These are phyloP conservation scores for Saccharomycopsis selenospora DNA, from an alignment of 805 yeast species.

Conservation along the genomic window DNA sequence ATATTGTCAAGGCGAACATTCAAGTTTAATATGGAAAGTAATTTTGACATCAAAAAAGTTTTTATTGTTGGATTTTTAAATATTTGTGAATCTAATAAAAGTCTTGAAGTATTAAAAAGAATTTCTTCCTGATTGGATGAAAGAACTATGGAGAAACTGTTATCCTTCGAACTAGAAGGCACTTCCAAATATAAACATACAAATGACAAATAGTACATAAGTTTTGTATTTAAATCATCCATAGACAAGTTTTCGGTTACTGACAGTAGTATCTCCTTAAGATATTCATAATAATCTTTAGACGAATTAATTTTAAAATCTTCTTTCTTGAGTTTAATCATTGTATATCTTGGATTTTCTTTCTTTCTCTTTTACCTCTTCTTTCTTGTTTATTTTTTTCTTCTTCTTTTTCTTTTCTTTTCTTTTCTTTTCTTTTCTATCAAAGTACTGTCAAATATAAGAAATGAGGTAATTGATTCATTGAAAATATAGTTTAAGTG, in stretches of 20 bases:
- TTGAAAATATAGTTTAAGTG: no score
- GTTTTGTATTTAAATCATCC: constrained; percentile 16
- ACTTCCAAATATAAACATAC: constrained; percentile 13
- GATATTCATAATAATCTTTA: constrained; percentile 15
- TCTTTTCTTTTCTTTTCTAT: no score
- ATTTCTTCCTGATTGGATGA: constrained; percentile 17
- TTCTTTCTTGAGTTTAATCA: constrained; percentile 8
- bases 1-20: constrained; percentile 16
- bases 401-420: no score
- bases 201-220: constrained; percentile 17
- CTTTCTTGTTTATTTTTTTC: no score
- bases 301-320: constrained; percentile 12
- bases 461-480: no score
- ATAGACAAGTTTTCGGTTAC: constrained; percentile 7
- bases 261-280: constrained; percentile 10
- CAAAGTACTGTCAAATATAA: no score
- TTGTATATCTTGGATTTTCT: no score
- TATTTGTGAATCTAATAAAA: constrained; percentile 10
- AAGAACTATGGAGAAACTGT: constrained; percentile 15
- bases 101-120: constrained; percentile 11
- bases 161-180: constrained; percentile 10
- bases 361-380: no score
- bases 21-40: constrained; percentile 19
- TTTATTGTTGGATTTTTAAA: constrained; percentile 9
- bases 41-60: constrained; percentile 15